Evolutionary conservation across 345 rosid species (phyloP).

Genomic region (Ailanthus altissimus): DNA sequence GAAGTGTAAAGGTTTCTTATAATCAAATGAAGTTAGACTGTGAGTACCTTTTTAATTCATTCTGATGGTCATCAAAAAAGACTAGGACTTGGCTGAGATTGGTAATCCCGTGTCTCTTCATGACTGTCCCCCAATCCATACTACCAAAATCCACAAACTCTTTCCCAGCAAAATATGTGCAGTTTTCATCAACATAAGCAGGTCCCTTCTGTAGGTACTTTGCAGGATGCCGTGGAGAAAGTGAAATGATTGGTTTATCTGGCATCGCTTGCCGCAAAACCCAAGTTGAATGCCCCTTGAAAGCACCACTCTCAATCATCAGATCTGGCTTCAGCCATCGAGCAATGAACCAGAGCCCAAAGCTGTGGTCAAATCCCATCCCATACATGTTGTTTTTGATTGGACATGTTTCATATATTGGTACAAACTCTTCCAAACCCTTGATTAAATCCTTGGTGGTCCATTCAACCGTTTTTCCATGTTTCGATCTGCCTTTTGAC

Average conservation of each 20-base stretch:
- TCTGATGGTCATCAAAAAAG: conserved; percentile 97
- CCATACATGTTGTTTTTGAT: conserved; percentile 92
- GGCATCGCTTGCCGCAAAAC: conserved; percentile 98
- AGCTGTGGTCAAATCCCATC: conserved; percentile 99
- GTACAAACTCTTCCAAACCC: conserved; percentile 90
- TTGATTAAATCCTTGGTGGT: conserved; percentile 88
- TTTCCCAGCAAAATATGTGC: conserved; percentile 98
- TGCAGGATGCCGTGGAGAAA: conserved; percentile 92
- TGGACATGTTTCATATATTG: conserved; percentile 90
- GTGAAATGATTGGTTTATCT: conserved; percentile 70
- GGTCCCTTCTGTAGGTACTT: conserved; percentile 90
- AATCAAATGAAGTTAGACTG: neutral
- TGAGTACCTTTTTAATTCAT: conserved; percentile 82
- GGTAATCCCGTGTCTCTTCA: conserved; percentile 60
- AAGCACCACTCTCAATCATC: conserved; percentile 98
- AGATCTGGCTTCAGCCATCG: conserved; percentile 89
- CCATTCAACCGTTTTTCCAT: conserved; percentile 92
- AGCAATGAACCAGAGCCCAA: conserved; percentile 96
- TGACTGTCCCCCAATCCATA: conserved; percentile 74
- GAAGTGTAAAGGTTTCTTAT: neutral
- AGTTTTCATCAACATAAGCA: conserved; percentile 94
- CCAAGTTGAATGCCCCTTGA: conserved; percentile 99
- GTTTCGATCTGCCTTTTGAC: conserved; percentile 99
- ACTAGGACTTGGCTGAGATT: conserved; percentile 69
- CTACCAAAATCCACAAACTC: conserved; percentile 95